These are phyloP conservation scores for Periconia sp. DNA, from an alignment of 2,329 filamentous ascomycete species.

Conservation along the genomic window DNA sequence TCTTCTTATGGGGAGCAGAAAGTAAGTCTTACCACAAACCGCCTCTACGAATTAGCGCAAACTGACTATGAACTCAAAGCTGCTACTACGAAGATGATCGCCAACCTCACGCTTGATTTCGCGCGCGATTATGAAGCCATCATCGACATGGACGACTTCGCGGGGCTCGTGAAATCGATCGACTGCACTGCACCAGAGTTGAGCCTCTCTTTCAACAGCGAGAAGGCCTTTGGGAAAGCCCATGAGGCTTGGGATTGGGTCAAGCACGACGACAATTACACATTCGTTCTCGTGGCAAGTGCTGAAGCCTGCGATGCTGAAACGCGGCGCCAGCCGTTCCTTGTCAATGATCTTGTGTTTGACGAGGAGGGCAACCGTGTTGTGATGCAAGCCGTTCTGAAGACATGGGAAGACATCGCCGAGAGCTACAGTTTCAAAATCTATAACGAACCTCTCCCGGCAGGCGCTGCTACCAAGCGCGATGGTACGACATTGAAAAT, in stretches of 20 bases:
- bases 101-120: slow-evolving; percentile 20
- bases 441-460: slow-evolving; percentile 11
- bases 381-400: slow-evolving; percentile 12
- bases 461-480: not conserved
- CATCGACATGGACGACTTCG: slow-evolving; percentile 22
- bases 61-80: not conserved
- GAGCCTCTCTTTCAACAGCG: slow-evolving; percentile 18
- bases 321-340: slow-evolving; percentile 15
- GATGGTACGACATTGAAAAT: not conserved
- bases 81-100: not conserved
- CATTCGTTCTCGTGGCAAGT: slow-evolving; percentile 23
- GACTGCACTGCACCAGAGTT: slow-evolving; percentile 15
- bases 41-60: not conserved
- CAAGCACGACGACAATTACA: slow-evolving; percentile 15
- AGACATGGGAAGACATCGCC: slow-evolving; percentile 18
- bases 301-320: slow-evolving; percentile 15
- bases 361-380: slow-evolving; percentile 14
- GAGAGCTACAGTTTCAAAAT: slow-evolving; percentile 19
- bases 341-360: slow-evolving; percentile 15
- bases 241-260: slow-evolving; percentile 22
- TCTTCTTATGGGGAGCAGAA: not conserved
- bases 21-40: not conserved
- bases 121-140: slow-evolving; percentile 15
- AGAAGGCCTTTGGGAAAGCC: slow-evolving; percentile 17
- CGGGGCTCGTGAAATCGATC: slow-evolving; percentile 16